Evolutionary conservation across 345 rosid genomes (phyloP).

Genomic region (Stellera chamaejasme): DNA sequence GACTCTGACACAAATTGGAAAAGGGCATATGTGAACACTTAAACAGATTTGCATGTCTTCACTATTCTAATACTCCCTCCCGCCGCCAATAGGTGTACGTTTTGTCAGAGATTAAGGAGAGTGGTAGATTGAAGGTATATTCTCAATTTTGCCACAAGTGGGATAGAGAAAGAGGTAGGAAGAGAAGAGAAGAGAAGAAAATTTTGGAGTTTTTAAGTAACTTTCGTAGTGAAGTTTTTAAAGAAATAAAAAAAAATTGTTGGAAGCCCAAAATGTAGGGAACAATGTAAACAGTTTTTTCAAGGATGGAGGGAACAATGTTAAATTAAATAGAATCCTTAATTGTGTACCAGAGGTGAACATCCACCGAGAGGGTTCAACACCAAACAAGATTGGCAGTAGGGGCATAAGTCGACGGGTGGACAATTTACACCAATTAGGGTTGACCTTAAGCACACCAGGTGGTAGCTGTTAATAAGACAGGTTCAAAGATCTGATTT

Average conservation of each 20-base stretch:
- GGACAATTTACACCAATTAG: conserved; percentile 13
- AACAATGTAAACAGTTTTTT: neutral
- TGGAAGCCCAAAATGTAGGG: too few relatives aligned
- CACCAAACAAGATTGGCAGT: conserved; percentile 28
- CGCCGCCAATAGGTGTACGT: too few relatives aligned
- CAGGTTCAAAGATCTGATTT: conserved; percentile 8
- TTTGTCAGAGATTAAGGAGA: too few relatives aligned
- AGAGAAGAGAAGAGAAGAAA: too few relatives aligned
- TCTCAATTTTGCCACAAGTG: too few relatives aligned
- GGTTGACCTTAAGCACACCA: conserved; percentile 34
- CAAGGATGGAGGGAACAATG: neutral
- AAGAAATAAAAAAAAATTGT: too few relatives aligned
- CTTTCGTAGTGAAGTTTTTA: too few relatives aligned
- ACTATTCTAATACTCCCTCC: neutral
- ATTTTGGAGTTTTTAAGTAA: too few relatives aligned
- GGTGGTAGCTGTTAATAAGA: conserved; percentile 48
- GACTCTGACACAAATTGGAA: conserved; percentile 27
- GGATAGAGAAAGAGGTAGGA: too few relatives aligned
- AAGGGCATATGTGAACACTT: neutral
- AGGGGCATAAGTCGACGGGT: conserved; percentile 31
- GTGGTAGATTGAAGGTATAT: too few relatives aligned
- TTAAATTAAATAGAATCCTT: conserved; percentile 1
- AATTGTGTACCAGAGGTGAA: conserved; percentile 33
- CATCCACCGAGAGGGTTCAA: conserved; percentile 17
- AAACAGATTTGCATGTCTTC: conserved; percentile 13